Conservation (phyloP, 306 rosid species). For the Medicago ruthenica region DNA sequence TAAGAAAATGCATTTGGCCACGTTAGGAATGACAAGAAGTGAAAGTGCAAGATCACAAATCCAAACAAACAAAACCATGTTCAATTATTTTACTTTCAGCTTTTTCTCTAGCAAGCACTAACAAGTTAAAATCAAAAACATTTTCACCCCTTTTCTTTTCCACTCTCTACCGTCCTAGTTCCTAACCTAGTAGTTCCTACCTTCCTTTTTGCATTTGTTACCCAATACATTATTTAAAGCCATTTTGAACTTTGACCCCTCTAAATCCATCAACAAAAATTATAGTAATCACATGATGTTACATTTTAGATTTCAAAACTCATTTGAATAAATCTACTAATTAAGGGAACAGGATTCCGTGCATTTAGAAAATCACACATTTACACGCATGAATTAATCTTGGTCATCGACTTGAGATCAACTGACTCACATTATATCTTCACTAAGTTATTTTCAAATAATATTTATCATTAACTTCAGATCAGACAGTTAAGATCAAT, state of each 20-base stretch:
- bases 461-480: neutral
- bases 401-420: neutral
- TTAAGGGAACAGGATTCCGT: neutral
- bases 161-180: constrained; percentile 30
- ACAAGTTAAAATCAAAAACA: constrained; percentile 36
- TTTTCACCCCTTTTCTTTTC: constrained; percentile 31
- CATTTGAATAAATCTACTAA: neutral
- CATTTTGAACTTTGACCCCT: neutral
- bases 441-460: no score
- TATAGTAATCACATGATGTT: neutral
- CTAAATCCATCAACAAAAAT: neutral
- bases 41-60: constrained; percentile 33
- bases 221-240: constrained; percentile 6
- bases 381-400: neutral
- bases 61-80: constrained; percentile 43
- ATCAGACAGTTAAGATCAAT: neutral
- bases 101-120: constrained; percentile 36
- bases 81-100: constrained; percentile 35
- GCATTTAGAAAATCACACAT: neutral
- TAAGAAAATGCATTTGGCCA: constrained; percentile 38
- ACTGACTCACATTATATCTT: neutral
- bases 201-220: constrained; percentile 12
- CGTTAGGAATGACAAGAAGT: constrained; percentile 15
- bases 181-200: constrained; percentile 5
- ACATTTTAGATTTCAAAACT: neutral